Evolutionary conservation across 345 rosid genomes (phyloP), one percentile per base, ranked within the genome.

Genomic region (Jatropha curcas): DNA sequence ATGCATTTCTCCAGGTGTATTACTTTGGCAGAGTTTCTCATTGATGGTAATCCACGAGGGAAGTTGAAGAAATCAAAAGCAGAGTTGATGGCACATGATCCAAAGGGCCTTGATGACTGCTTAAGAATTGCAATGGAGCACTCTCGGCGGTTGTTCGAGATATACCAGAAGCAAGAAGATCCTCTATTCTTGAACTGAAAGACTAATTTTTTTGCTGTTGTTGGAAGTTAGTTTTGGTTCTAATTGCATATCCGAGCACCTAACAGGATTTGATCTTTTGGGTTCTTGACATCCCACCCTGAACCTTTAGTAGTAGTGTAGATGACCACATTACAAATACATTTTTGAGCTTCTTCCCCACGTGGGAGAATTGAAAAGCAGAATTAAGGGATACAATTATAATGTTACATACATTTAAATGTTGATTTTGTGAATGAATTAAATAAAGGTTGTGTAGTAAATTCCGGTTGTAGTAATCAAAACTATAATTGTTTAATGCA

Each of bases 1-100:
- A 9, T 35, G 12, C 20, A 4, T 71, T 35, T 59, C 60, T 65
- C 25, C 74, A 82, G 83, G 70, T 71, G 45, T 6, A 58, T 27
- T 9, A n/a, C 67, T 28, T 56, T 84, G 77, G 83, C 77, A 0
- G 17, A 84, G 74, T 77, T 69, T 74, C 73, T 84, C 11, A 51
- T 61, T 0, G 75, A 74, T 28, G 84, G 84, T 45, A 75, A 82
- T 77, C 76, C 61, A 4, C 53, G 67, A 20, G 69, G 80, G 69
- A 77, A 27, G 74, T 41, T 74, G 43, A 80, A 67, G 68, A 86
- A 78, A 65, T 75, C 82, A 3, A 41, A 63, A 10, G 30, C 14
- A 14, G 82, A 82, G 53, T 62, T 86, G 76, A 16, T 10, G 56
- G 71, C 55, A 22, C 37, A 61, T 34, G 80, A 70, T 41, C n/a